phyloP scores from a whole-genome alignment of 1,139 yeast genomes.

The Yamadazyma atmosphaerica region DNA sequence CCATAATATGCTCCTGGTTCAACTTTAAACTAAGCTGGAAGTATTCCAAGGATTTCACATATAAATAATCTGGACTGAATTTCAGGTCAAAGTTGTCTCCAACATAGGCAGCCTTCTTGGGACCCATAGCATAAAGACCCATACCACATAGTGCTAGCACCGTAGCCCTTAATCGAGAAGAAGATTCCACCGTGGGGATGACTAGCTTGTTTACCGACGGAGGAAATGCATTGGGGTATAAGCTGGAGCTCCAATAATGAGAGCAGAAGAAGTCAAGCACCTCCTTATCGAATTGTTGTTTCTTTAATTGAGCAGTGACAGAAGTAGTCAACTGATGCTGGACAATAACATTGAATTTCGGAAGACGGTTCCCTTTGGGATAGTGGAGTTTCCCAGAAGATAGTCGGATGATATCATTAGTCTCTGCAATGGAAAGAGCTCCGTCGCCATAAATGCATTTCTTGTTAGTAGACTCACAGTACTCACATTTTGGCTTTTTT shows the following conservation, averaged over 20 bases:
- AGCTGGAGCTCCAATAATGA: conserved; percentile 10
- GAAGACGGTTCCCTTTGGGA: too few species aligned
- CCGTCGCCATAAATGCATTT: conserved; percentile 21
- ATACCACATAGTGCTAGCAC: not conserved
- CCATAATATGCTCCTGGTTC: not conserved
- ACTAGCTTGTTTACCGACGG: not conserved
- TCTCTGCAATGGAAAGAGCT: too few species aligned
- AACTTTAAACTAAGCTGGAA: conserved; percentile 2
- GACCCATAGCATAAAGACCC: not conserved
- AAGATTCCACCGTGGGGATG: not conserved
- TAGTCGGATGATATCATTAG: too few species aligned
- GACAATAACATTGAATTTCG: not conserved
- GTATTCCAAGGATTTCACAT: not conserved
- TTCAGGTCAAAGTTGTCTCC: not conserved
- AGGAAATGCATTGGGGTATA: not conserved
- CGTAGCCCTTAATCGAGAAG: not conserved
- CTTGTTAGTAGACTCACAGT: conserved; percentile 28
- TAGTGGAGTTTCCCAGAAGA: too few species aligned
- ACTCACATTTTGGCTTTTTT: conserved; percentile 31
- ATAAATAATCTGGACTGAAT: not conserved
- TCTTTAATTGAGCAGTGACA: conserved; percentile 15
- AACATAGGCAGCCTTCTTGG: too few species aligned
- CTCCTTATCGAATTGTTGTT: conserved; percentile 25
- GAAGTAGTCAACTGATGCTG: not conserved
- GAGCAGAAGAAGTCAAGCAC: conserved; percentile 25